phyloP scores from a whole-genome alignment of 257 asterid species.

The Nicotiana knightiana region DNA sequence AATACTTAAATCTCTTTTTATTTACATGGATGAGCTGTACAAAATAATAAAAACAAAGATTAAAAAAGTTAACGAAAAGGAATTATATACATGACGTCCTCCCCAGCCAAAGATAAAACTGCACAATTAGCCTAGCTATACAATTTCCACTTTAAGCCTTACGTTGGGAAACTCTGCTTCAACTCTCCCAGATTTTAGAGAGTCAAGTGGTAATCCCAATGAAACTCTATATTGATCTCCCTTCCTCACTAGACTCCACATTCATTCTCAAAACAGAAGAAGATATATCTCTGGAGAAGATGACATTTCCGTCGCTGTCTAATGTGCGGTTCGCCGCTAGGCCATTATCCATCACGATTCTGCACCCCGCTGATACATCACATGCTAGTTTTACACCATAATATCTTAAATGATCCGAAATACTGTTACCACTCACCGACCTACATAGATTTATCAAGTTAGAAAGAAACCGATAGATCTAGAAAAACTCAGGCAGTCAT shows the following conservation, averaged over 20 bases:
- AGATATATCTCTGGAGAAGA: constrained; percentile 42
- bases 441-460: constrained; percentile 32
- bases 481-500: background rate
- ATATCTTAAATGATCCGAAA: constrained; percentile 69
- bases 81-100: background rate
- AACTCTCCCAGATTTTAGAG: background rate
- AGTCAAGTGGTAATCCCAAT: background rate
- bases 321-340: constrained; percentile 33
- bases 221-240: constrained; percentile 5
- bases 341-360: constrained; percentile 52
- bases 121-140: background rate
- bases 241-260: constrained; percentile 14
- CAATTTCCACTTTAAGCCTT: background rate
- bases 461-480: background rate
- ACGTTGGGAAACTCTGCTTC: background rate
- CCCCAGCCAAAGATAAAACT: background rate
- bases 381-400: constrained; percentile 75
- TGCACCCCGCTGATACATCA: constrained; percentile 46
- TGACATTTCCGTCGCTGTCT: constrained; percentile 61
- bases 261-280: constrained; percentile 30
- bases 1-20: background rate
- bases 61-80: background rate
- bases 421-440: constrained; percentile 87
- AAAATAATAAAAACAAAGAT: background rate
- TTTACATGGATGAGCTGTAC: background rate